Conservation (phyloP, 345 rosid genomes). For the Cardiospermum halicacabum region DNA sequence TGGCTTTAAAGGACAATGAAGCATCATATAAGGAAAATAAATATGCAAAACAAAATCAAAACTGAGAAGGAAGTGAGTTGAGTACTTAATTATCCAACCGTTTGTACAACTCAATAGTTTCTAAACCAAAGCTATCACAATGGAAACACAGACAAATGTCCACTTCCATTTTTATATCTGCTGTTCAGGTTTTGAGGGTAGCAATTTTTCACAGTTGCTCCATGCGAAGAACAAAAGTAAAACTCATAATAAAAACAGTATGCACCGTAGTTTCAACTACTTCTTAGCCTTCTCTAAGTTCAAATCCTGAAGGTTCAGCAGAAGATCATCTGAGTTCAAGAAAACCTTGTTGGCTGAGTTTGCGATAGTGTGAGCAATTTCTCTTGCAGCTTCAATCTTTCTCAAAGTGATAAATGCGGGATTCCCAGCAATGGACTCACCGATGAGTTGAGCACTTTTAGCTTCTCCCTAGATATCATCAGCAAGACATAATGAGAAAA, state of each 20-base stretch:
- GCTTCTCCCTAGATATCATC: slow-evolving; percentile 82
- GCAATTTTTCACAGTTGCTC: neutral
- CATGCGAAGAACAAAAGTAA: neutral
- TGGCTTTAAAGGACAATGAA: no score
- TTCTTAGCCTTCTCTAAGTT: slow-evolving; percentile 52
- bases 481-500: neutral
- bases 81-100: neutral
- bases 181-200: neutral
- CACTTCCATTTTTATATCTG: slow-evolving; percentile 9
- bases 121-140: neutral
- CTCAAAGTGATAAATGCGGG: slow-evolving; percentile 88
- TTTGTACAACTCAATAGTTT: neutral
- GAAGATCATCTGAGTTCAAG: slow-evolving; percentile 64
- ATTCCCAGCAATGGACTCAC: slow-evolving; percentile 89
- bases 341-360: slow-evolving; percentile 69
- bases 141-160: neutral
- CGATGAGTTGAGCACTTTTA: slow-evolving; percentile 86
- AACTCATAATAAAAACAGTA: neutral
- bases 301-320: slow-evolving; percentile 79
- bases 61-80: neutral
- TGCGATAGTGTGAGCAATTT: slow-evolving; percentile 76
- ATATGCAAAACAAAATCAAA: neutral
- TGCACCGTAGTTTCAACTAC: slow-evolving; percentile 17
- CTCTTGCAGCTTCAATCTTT: slow-evolving; percentile 93
- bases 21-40: no score